Percentiles rank a stretch among this genome's conserved stretches.
Conservation (phyloP, 208 protist genomes). For the Leishmania amazonensis region DNA sequence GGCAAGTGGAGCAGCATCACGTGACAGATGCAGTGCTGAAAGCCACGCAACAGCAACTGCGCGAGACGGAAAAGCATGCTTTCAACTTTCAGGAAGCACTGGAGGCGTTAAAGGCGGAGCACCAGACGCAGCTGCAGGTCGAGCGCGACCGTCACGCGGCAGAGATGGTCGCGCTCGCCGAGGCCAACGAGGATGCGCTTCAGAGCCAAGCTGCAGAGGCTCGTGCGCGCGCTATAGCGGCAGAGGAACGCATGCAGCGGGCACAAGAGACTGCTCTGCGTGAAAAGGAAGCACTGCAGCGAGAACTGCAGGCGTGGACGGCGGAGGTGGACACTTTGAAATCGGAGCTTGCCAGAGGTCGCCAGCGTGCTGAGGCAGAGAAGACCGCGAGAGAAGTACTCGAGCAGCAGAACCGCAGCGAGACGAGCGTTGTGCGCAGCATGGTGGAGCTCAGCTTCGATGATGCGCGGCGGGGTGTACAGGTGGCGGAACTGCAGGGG, state of each 20-base stretch:
- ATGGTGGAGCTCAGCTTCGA: slow-evolving; percentile 29
- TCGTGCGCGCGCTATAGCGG: background rate
- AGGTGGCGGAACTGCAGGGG: slow-evolving; percentile 12
- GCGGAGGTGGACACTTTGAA: slow-evolving; percentile 25
- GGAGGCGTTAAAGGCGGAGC: slow-evolving; percentile 17
- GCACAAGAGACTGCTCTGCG: slow-evolving; percentile 13
- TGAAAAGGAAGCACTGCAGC: slow-evolving; percentile 29
- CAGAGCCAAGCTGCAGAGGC: background rate
- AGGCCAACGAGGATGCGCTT: slow-evolving; percentile 13
- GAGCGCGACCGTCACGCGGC: slow-evolving; percentile 11
- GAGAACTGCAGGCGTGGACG: slow-evolving; percentile 27
- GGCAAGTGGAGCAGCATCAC: slow-evolving; percentile 13
- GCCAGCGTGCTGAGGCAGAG: slow-evolving; percentile 17
- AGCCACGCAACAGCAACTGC: slow-evolving; percentile 28
- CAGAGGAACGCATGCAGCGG: slow-evolving; percentile 7
- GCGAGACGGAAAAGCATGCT: slow-evolving; percentile 24
- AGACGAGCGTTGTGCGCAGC: slow-evolving; percentile 15
- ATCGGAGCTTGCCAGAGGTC: background rate
- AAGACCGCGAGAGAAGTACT: slow-evolving; percentile 14
- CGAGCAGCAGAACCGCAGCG: slow-evolving; percentile 21
- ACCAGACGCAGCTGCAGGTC: slow-evolving; percentile 9
- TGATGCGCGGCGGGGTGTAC: slow-evolving; percentile 14
- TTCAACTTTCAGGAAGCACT: slow-evolving; percentile 28
- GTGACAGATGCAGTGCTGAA: slow-evolving; percentile 15
- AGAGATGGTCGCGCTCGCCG: slow-evolving; percentile 11